Base-by-base conservation (phyloP, 140 eudicot genomes). In the Senecio squalidus region DNA sequence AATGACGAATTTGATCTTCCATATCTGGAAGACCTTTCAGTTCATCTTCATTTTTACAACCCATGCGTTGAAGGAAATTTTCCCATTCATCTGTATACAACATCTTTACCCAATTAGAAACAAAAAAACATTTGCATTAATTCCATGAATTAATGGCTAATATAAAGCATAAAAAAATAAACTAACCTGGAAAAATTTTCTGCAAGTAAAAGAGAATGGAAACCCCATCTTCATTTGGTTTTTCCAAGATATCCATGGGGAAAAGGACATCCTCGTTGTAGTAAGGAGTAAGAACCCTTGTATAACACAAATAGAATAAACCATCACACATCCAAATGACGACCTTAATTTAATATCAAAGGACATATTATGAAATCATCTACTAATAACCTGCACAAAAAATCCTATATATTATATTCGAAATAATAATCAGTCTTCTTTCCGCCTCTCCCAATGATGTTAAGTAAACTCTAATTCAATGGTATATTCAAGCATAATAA, bases 141-240 rank as follows among this genome's bases (percentile, higher is more conserved):
- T n/a, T n/a, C 60, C 16, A 0, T 16, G 21, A 48, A 46, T 46
- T 31, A 69, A 77, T 40, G 22, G 51, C 34, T 16, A 29, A 4
- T 8, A 34, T 2, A 6, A 15, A 15, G 55, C 24, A 26, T 25
- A 58, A 36, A 30, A 58, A 58, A 67, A 57, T 6, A 28, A 40
- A 33, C 75, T 40, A 69, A 74, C 99, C 99, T 68, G 96, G 99
- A 60, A 44, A 93, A 23, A 93, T 93, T 77, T 93, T 93, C 58
- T 93, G 96, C 78, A 93, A 69, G 77, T 93, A 93, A 69, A 88
- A 93, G 10, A 93, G 80, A 66, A 93, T 93, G 4, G 99, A 88
- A 73, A 93, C 96, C 26, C 99, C 99, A 55, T 93, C 99, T 80
- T 93, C 99, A 62, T 93, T 93, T 62, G 58, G 90, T 77, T 70